Evolutionary conservation across 768 basidiomycete species (phyloP), one percentile per base, ranked within the genome.

Genomic region (Favolaschia claudopus): DNA sequence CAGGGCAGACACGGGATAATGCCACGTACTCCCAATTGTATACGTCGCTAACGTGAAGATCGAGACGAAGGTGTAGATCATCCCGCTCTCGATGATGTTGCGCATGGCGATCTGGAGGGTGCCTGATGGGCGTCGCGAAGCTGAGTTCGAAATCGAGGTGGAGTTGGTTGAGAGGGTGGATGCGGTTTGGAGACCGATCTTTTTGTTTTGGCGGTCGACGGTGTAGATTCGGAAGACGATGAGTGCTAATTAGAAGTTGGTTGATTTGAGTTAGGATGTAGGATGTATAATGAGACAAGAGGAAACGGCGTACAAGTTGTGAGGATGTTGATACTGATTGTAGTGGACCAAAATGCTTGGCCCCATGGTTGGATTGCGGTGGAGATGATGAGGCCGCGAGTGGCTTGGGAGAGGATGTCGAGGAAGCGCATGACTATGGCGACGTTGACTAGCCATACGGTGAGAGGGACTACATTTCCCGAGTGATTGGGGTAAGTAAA

Each of bases 211-310:
- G n/a, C n/a, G n/a, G n/a, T 50, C 48, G 15, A 50, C 15, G 15
- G 17, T 50, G 29, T 31, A 50, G n/a, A 50, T 50, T 17, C 48
- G 27, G 15, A 15, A 37, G 7, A 50, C 48, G 34, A 50, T 50
- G 17, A 32, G 6, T 17, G 10, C 33, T 50, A 14, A 22, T 14
- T 38, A 39, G 15, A 19, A 19, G 38, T n/a, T n/a, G n/a, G n/a
- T n/a, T n/a, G 22, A 39, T 8, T 7, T 17, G 38, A 8, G 10
- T 8, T 39, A 13, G 7, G 38, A 13, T 39, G 7, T 10, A 17
- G 34, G 14, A 12, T 17, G 27, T 9, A 13, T 6, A 14, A 50
- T 19, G 33, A 32, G 22, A n/a, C 12, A 9, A 50, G 34, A 22
- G 7, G 22, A 50, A 37, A 15, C 7, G 29, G 34, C 33, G 19